Base-by-base conservation (phyloP, 257 asterid species). In the Nicotiana tabacum region DNA sequence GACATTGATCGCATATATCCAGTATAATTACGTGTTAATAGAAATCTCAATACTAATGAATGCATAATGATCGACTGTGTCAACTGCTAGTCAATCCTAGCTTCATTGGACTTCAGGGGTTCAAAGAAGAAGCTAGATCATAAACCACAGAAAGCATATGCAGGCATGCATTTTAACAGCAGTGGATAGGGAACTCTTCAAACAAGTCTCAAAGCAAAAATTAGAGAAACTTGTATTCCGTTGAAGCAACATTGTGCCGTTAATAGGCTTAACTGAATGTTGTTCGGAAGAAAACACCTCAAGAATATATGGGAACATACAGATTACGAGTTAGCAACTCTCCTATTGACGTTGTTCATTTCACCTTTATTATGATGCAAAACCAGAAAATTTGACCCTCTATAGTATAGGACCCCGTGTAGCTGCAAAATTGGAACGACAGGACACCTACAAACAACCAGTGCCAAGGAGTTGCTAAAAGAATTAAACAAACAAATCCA, bases 401-500 rank as follows among this genome's bases (percentile, higher is more conserved):
- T 74, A 24, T 6, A 58, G 43, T 15, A 27, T 76, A 7, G 80
- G 30, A 13, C 27, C 53, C 0, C 17, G 80, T 48, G 43, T 51
- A 27, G 12, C 64, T 51, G 43, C 64, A 76, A 76, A 76, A 76
- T 29, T 76, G 64, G 37, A 15, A 48, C 53, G 64, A 32, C 64
- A 51, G 4, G 16, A 48, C 5, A 24, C 80, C 62, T 57, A 48
- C 43, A 74, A 48, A 74, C 27, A 27, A 27, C 27, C 27, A 51
- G 37, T 7, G 27, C 64, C 43, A 15, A 51, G 80, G 64, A 51
- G 80, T 48, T 7, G 80, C 24, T 13, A 74, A 74, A 76, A 27
- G 64, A 29, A 76, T 76, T 51, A 76, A 51, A 29, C 80, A 76
- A 76, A 76, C 46, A 51, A 51, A 76, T 51, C 80, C 80, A 51